Evolutionary conservation across 768 basidiomycete species (phyloP).

Genomic region (Boletus rubescentipes): DNA sequence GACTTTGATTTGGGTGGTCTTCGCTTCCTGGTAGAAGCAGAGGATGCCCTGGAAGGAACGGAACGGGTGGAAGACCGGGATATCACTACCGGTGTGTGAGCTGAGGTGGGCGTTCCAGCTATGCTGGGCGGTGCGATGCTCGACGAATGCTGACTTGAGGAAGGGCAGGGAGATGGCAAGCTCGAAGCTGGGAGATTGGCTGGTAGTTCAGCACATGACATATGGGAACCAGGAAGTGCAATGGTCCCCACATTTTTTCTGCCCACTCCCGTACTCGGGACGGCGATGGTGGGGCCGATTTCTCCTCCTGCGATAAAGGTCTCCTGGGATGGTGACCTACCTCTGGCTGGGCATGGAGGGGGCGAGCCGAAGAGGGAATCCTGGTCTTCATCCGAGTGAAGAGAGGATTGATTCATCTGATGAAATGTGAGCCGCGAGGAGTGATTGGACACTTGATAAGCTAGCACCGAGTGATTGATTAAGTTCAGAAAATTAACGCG

Average conservation of each 20-base stretch:
- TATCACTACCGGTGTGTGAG: not conserved
- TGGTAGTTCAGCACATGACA: conserved; percentile 78
- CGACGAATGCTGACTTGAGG: conserved; percentile 30
- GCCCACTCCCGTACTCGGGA: conserved; percentile 25
- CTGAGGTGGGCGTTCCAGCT: not conserved
- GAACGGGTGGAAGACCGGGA: conserved; percentile 17
- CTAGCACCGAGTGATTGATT: not conserved
- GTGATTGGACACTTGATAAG: conserved; percentile 19
- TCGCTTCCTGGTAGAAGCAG: conserved; percentile 30
- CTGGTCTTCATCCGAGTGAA: conserved; percentile 38
- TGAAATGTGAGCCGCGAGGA: conserved; percentile 17
- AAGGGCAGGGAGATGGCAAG: conserved; percentile 28
- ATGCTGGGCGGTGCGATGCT: conserved; percentile 37
- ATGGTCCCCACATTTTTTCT: conserved; percentile 86
- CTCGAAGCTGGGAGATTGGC: conserved; percentile 75
- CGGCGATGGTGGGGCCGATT: conserved; percentile 15
- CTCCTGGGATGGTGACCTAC: conserved; percentile 72
- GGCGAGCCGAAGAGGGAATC: conserved; percentile 83
- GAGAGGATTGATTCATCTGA: conserved; percentile 20
- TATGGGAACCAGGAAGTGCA: conserved; percentile 96
- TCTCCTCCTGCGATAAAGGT: conserved; percentile 20
- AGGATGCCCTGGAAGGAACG: conserved; percentile 12
- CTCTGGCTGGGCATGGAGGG: conserved; percentile 67
- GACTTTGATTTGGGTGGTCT: conserved; percentile 38
- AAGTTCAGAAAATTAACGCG: not conserved